A percentile compares a stretch with the other conserved stretches of the same genome.
Conservation (phyloP, 352 stramenopile genomes). For the Albugo candida region DNA sequence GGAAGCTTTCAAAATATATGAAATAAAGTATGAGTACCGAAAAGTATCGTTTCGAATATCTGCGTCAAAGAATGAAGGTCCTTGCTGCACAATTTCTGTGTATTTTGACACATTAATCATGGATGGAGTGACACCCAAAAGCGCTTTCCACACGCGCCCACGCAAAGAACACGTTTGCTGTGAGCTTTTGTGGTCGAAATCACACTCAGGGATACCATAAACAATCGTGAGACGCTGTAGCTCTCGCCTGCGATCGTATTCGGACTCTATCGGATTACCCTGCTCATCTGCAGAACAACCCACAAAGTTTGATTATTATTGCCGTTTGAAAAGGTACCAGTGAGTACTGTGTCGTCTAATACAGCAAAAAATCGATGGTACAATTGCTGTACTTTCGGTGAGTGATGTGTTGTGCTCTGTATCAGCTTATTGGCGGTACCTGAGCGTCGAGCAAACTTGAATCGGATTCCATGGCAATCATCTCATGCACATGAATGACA, state of each 20-base stretch:
- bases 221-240: slow-evolving; percentile 70
- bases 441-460: too few relatives aligned
- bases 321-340: too few relatives aligned
- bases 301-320: too few relatives aligned
- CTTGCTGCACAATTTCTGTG: slow-evolving; percentile 34
- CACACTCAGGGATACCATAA: slow-evolving; percentile 39
- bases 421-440: too few relatives aligned
- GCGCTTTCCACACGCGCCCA: slow-evolving; percentile 76
- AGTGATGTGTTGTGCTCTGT: too few relatives aligned
- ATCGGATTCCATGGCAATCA: too few relatives aligned
- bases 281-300: slow-evolving; percentile 13
- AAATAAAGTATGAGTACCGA: slow-evolving; percentile 10
- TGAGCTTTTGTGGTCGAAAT: slow-evolving; percentile 5
- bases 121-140: slow-evolving; percentile 49
- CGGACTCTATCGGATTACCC: slow-evolving; percentile 19
- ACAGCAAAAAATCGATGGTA: too few relatives aligned
- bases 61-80: slow-evolving; percentile 57
- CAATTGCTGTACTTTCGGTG: too few relatives aligned
- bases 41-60: slow-evolving; percentile 88
- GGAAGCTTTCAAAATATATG: background rate
- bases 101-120: slow-evolving; percentile 47
- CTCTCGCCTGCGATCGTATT: slow-evolving; percentile 63
- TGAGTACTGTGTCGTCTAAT: too few relatives aligned
- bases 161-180: slow-evolving; percentile 32
- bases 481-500: too few relatives aligned